Percentiles rank a stretch among this genome's conserved stretches.
These are phyloP conservation scores for Wickerhamiella hasegawae DNA, from an alignment of 805 yeast species.

Conservation along the genomic window DNA sequence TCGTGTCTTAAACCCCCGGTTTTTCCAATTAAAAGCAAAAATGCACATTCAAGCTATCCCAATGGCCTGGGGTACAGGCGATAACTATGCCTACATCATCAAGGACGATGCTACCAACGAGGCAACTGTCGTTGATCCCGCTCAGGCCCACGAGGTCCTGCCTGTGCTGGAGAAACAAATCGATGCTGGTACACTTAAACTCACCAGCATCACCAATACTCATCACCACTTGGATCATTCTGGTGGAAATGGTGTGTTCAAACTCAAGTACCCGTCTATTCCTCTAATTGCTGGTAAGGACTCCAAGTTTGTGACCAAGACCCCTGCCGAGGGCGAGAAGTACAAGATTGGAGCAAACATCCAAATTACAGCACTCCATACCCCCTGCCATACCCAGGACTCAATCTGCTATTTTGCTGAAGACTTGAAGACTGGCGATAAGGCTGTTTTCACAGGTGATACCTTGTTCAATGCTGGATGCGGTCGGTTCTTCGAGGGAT, in stretches of 20 bases:
- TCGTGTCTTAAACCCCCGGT: neutral
- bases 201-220: constrained; percentile 76
- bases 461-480: constrained; percentile 89
- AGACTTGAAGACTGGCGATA: constrained; percentile 47
- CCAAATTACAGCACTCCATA: constrained; percentile 65
- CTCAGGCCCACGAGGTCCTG: constrained; percentile 59
- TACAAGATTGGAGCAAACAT: constrained; percentile 49
- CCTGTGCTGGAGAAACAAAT: constrained; percentile 26
- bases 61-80: constrained; percentile 92
- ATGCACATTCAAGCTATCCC: constrained; percentile 78
- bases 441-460: constrained; percentile 87
- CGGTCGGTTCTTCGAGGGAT: constrained; percentile 93
- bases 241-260: constrained; percentile 51
- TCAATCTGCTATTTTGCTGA: constrained; percentile 72
- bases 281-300: constrained; percentile 76
- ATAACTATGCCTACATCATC: constrained; percentile 74
- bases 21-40: constrained; percentile 20
- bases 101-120: constrained; percentile 48
- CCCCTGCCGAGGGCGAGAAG: constrained; percentile 50
- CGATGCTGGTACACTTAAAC: constrained; percentile 26
- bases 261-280: constrained; percentile 26
- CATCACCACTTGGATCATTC: constrained; percentile 96
- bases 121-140: constrained; percentile 86
- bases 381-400: constrained; percentile 97
- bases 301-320: constrained; percentile 52